Base-by-base conservation (phyloP, 306 rosid genomes). In the Lagenaria siceraria region DNA sequence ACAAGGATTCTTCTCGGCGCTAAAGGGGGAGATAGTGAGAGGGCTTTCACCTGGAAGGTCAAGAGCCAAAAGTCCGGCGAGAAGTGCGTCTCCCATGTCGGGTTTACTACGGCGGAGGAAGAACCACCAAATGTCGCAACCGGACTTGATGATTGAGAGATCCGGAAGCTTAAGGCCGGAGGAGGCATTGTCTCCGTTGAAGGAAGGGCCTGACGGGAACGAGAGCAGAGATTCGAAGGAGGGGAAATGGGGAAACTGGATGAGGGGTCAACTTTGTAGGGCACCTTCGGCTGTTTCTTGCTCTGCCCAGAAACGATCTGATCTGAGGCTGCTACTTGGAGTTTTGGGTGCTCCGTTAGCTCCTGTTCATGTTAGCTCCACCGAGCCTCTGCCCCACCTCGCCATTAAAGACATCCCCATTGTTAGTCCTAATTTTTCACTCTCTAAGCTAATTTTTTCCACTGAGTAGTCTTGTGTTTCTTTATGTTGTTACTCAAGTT, bases 341-440 rank as follows among this genome's bases (percentile, higher is more conserved):
- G 98, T 95, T 17, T 75, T 95, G 85, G 98, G 97, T 75, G 98
- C 98, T 19, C 98, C 98, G 17, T 88, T 95, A 14, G 96, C 93
- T 1, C 98, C 98, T 31, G 90, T 95, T 65, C 98, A 92, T 83
- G 98, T 95, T 38, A 84, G 88, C 86, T 88, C 96, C 48, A 35
- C 87, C 15, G 97, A 95, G 68, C 92, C 92, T 7, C 83, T 88
- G 60, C 97, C 98, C 83, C 98, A 95, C 61, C 96, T 90, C 40
- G 89, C 97, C 86, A 95, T 95, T 85, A 95, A 95, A 85, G 98
- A 92, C 82, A 92, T 89, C 24, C 97, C 98, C 82, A 95, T 95
- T 86, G 98, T 95, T 76, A 90, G 97, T 58, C 40, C 54, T 43
- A 15, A 49, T 58, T 56, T 55, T 18, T 38, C 25, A 14, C 17